A percentile compares a stretch with the other conserved stretches of the same genome.
These are phyloP conservation scores for Mycena galericulata DNA, from an alignment of 768 basidiomycete species.

Conservation along the genomic window DNA sequence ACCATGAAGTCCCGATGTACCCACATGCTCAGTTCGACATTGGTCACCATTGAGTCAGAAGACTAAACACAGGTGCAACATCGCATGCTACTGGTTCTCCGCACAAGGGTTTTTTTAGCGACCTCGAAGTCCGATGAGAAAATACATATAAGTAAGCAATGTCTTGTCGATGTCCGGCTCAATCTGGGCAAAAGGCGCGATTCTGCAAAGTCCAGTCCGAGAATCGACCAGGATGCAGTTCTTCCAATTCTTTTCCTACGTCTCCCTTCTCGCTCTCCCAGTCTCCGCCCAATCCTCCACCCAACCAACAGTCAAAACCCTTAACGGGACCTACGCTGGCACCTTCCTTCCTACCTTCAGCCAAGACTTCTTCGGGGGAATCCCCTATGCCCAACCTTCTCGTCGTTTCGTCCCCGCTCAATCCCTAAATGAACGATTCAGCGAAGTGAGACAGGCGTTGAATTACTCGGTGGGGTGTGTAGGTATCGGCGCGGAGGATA, in stretches of 20 bases:
- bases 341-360: conserved; percentile 26
- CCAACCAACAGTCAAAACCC: conserved; percentile 28
- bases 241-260: conserved; percentile 24
- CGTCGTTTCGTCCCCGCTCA: conserved; percentile 29
- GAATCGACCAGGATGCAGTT: conserved; percentile 19
- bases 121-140: conserved; percentile 24
- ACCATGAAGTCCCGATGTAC: conserved; percentile 16
- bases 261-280: conserved; percentile 20
- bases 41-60: conserved; percentile 25
- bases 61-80: conserved; percentile 22
- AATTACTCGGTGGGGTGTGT: conserved; percentile 28
- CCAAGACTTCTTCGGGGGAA: conserved; percentile 26
- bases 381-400: conserved; percentile 27
- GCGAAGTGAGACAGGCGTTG: conserved; percentile 25
- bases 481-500: conserved; percentile 23
- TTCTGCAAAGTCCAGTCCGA: conserved; percentile 24
- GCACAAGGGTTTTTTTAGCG: conserved; percentile 20
- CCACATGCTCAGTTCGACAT: conserved; percentile 26
- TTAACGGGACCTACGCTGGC: conserved; percentile 24
- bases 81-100: conserved; percentile 18
- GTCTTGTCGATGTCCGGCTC: conserved; percentile 24
- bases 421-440: conserved; percentile 24
- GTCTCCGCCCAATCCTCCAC: conserved; percentile 25
- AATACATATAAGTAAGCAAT: conserved; percentile 26
- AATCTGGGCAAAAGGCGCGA: conserved; percentile 22